Conservation (phyloP, 768 basidiomycete species). For the Porphyrellus cyaneotinctus region DNA sequence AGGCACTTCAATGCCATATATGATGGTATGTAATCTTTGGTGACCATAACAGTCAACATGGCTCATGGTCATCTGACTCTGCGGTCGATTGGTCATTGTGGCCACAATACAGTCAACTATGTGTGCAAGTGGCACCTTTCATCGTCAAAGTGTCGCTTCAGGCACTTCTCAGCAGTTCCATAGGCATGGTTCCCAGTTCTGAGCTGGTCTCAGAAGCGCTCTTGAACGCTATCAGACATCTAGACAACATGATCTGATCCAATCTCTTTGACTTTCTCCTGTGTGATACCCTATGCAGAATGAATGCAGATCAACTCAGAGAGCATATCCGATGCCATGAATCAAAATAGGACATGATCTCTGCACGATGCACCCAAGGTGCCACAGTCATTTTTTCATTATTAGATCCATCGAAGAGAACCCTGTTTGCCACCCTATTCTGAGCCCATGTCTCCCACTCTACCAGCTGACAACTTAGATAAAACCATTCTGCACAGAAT, state of each 20-base stretch:
- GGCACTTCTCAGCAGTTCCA: conserved; percentile 27
- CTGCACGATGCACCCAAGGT: conserved; percentile 33
- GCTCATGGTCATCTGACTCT: not conserved
- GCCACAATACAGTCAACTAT: conserved; percentile 45
- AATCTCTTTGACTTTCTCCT: conserved; percentile 46
- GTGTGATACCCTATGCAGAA: conserved; percentile 27
- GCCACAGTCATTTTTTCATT: conserved; percentile 32
- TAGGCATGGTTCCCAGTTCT: conserved; percentile 21
- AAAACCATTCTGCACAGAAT: too few species aligned
- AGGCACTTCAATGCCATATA: conserved; percentile 41
- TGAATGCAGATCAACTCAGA: conserved; percentile 39
- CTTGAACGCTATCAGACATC: conserved; percentile 33
- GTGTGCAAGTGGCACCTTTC: conserved; percentile 36
- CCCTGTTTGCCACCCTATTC: too few species aligned
- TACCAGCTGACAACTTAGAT: too few species aligned
- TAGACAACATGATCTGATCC: conserved; percentile 43
- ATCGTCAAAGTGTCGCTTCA: conserved; percentile 39
- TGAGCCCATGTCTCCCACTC: too few species aligned
- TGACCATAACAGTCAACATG: too few species aligned
- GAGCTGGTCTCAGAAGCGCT: conserved; percentile 39
- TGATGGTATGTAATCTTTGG: conserved; percentile 32
- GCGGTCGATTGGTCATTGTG: conserved; percentile 40
- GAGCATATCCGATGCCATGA: conserved; percentile 36
- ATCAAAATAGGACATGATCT: conserved; percentile 34
- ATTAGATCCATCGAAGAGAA: conserved; percentile 24